Conservation (phyloP, 306 rosid species). For the Begonia loranthoides region DNA sequence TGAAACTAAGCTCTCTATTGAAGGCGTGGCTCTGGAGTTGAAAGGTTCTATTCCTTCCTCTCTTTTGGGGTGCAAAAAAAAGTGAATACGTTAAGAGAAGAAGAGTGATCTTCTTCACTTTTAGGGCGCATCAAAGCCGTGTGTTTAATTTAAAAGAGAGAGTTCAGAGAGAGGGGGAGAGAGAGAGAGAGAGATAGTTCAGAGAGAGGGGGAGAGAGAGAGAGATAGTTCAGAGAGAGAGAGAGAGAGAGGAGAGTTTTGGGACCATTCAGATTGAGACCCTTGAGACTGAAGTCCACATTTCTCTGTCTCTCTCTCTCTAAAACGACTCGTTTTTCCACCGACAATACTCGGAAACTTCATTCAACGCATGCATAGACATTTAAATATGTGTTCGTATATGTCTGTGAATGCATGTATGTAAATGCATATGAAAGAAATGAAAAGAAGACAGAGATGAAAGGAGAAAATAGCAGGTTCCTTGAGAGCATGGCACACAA, state of each 20-base stretch:
- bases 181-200: constrained; percentile 11
- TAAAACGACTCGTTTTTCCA: neutral
- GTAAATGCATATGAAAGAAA: neutral
- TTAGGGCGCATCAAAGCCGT: constrained; percentile 23
- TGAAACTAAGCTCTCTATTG: neutral
- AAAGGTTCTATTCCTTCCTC: constrained; percentile 6
- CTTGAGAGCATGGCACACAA: neutral
- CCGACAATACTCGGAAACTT: neutral
- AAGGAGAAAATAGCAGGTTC: neutral
- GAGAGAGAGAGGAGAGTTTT: neutral
- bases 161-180: neutral
- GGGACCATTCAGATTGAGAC: constrained; percentile 1
- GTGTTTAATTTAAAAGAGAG: too few species aligned
- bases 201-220: constrained; percentile 5
- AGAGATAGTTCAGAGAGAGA: constrained; percentile 10
- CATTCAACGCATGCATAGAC: too few species aligned
- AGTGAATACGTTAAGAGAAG: constrained; percentile 14
- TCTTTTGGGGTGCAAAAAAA: constrained; percentile 9
- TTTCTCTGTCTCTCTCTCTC: too few species aligned
- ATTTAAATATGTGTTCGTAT: too few species aligned
- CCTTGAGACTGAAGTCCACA: neutral
- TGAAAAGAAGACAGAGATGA: neutral
- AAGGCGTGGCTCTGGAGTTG: neutral
- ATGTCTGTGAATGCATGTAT: neutral
- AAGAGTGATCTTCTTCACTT: constrained; percentile 18